Evolutionary conservation across 139 green algal genomes (phyloP).

Genomic region (Chlorella sp.): DNA sequence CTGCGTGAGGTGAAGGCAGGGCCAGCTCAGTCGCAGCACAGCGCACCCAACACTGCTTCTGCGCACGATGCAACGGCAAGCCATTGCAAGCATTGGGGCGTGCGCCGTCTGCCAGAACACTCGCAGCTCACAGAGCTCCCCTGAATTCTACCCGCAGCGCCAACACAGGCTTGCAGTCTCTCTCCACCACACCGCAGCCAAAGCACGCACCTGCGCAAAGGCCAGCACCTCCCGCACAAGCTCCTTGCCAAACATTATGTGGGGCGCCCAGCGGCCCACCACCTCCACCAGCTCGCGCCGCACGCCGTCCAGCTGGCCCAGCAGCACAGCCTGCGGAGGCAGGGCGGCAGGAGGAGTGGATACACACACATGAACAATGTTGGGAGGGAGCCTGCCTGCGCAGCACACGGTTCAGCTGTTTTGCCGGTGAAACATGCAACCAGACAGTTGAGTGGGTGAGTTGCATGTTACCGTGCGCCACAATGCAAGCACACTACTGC

Average conservation of each 20-base stretch:
- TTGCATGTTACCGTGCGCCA: too few relatives aligned
- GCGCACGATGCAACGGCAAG: too few relatives aligned
- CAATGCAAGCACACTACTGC: not conserved
- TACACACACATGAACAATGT: too few relatives aligned
- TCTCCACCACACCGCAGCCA: too few relatives aligned
- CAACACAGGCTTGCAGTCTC: too few relatives aligned
- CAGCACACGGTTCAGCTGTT: not conserved
- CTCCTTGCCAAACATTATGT: constrained; percentile 61
- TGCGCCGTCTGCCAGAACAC: too few relatives aligned
- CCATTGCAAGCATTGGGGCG: not conserved
- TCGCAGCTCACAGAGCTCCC: too few relatives aligned
- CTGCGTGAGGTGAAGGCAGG: not conserved
- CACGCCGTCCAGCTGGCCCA: constrained; percentile 64
- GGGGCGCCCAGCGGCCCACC: not conserved
- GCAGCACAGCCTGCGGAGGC: constrained; percentile 50
- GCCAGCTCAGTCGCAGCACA: too few relatives aligned
- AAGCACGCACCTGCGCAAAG: constrained; percentile 33
- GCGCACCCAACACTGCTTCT: too few relatives aligned
- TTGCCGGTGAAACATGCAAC: too few relatives aligned
- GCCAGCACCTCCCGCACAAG: constrained; percentile 47
- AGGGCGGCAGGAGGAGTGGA: too few relatives aligned
- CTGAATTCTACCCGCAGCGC: not conserved
- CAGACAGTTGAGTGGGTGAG: too few relatives aligned
- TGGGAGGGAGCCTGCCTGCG: not conserved
- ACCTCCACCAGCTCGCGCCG: constrained; percentile 56